phyloP scores from a whole-genome alignment of 768 basidiomycete species.

The Naganishia antarctica region DNA sequence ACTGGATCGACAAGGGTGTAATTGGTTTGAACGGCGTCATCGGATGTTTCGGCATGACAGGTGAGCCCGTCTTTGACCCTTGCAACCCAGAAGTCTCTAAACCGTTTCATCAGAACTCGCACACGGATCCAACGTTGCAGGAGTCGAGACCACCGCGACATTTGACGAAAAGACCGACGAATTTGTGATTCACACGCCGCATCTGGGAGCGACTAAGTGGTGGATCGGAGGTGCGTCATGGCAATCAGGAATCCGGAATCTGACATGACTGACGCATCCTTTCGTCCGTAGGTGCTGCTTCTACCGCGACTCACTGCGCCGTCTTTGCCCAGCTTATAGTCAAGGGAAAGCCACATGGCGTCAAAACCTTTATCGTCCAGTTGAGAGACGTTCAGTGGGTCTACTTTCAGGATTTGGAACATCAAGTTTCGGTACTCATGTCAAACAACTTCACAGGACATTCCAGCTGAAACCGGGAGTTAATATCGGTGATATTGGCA shows the following conservation, averaged over 20 bases:
- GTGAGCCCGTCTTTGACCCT: neutral
- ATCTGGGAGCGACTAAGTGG: constrained; percentile 53
- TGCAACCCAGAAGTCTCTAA: too few species aligned
- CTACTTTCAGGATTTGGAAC: neutral
- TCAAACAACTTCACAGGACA: constrained; percentile 30
- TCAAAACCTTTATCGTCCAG: constrained; percentile 53
- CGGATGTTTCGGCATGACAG: constrained; percentile 50
- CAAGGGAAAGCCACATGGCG: constrained; percentile 51
- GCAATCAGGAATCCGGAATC: too few species aligned
- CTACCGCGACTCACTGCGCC: constrained; percentile 52
- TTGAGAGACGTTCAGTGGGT: constrained; percentile 47
- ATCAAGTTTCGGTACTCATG: neutral
- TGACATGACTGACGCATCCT: neutral
- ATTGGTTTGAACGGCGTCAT: constrained; percentile 52
- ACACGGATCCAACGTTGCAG: constrained; percentile 52
- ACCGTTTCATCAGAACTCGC: constrained; percentile 31
- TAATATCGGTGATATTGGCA: constrained; percentile 53
- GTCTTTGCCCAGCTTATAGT: constrained; percentile 52
- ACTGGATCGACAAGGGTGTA: constrained; percentile 52
- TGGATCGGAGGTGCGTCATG: constrained; percentile 51
- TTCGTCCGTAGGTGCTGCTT: constrained; percentile 41
- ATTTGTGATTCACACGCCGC: constrained; percentile 53
- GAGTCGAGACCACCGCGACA: constrained; percentile 53
- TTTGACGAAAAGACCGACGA: constrained; percentile 51
- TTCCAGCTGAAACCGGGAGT: constrained; percentile 51